These are phyloP conservation scores for Xerophyta viscosa DNA, from an alignment of 106 monocot genomes.

Conservation along the genomic window DNA sequence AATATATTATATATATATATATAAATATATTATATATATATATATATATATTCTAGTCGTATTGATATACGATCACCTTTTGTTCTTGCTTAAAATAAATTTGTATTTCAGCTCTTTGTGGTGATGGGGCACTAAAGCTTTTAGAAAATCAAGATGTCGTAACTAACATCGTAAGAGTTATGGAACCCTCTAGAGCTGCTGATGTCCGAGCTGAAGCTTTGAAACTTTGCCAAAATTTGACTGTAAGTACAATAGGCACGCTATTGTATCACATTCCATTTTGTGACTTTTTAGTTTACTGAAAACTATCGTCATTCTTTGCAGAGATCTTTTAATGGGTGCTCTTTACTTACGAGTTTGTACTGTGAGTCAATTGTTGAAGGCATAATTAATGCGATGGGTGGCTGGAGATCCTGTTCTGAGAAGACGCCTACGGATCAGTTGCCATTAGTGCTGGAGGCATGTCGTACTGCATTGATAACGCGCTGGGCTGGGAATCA, in stretches of 20 bases:
- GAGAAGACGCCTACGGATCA: constrained; percentile 33
- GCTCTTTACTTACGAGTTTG: constrained; percentile 21
- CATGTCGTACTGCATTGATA: constrained; percentile 47
- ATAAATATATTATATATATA: no score
- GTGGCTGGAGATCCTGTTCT: constrained; percentile 31
- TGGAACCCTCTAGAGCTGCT: constrained; percentile 17
- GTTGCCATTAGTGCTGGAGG: constrained; percentile 46
- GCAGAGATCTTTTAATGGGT: constrained; percentile 60
- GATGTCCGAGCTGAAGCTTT: constrained; percentile 44
- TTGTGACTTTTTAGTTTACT: neutral
- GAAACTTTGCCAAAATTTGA: constrained; percentile 43
- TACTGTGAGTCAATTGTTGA: constrained; percentile 41
- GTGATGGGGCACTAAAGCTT: constrained; percentile 51
- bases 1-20: no score
- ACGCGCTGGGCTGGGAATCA: constrained; percentile 58
- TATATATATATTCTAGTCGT: no score
- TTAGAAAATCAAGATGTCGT: constrained; percentile 40
- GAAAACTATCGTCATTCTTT: constrained; percentile 3
- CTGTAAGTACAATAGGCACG: constrained; percentile 17
- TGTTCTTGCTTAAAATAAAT: no score
- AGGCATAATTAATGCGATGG: constrained; percentile 58
- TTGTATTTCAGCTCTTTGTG: constrained; percentile 92
- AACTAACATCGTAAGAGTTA: constrained; percentile 22
- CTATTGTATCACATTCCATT: neutral
- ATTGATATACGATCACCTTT: no score